phyloP scores from a whole-genome alignment of 2,329 filamentous ascomycete genomes.

The Davidsoniella eucalypti region DNA sequence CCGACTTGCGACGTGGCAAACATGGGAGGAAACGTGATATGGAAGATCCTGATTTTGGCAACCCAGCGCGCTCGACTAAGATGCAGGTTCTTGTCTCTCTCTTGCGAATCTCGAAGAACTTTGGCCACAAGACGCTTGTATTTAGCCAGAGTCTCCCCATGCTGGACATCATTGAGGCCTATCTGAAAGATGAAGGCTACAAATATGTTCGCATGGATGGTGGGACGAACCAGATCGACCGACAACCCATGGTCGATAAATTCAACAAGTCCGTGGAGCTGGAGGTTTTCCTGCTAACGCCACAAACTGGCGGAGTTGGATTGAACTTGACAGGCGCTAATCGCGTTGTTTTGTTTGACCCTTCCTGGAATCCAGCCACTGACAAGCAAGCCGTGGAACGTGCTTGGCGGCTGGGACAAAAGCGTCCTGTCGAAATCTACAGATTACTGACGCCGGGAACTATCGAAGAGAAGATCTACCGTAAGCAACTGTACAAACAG shows the following conservation, averaged over 20 bases:
- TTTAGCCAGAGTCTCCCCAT: conserved; percentile 92
- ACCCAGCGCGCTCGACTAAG: conserved; percentile 68
- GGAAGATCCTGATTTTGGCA: conserved; percentile 41
- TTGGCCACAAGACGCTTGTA: conserved; percentile 81
- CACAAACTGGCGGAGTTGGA: conserved; percentile 84
- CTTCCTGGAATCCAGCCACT: conserved; percentile 96
- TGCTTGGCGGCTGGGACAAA: conserved; percentile 91
- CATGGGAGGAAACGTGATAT: neutral
- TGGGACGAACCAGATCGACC: conserved; percentile 68
- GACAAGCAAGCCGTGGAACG: conserved; percentile 89
- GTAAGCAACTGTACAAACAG: conserved; percentile 96
- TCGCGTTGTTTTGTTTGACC: conserved; percentile 94
- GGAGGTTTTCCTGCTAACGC: conserved; percentile 84
- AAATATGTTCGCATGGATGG: conserved; percentile 87
- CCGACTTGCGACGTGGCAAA: conserved; percentile 49
- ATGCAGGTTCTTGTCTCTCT: conserved; percentile 88
- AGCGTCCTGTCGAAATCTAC: conserved; percentile 88
- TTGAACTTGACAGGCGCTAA: conserved; percentile 91
- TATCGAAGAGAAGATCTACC: conserved; percentile 98
- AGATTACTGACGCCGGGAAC: conserved; percentile 96
- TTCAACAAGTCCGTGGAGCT: conserved; percentile 73
- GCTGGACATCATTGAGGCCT: conserved; percentile 82
- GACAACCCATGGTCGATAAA: conserved; percentile 79
- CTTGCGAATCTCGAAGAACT: conserved; percentile 72
- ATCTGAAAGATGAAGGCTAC: conserved; percentile 53